phyloP scores from a whole-genome alignment of 1,139 yeast genomes.

The Blastobotrys niveus region DNA sequence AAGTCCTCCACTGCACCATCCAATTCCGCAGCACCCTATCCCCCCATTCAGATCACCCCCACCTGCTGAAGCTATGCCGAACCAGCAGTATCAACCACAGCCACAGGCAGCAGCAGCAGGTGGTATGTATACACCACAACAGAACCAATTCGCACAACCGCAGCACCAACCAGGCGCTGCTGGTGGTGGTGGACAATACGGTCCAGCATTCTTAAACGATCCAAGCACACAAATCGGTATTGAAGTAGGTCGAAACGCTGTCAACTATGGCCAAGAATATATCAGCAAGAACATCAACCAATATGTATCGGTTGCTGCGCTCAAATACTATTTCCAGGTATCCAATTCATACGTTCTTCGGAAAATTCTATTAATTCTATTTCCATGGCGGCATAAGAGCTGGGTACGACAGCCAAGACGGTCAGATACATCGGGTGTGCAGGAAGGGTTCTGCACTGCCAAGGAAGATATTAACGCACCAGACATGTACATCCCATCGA shows the following conservation, averaged over 20 bases:
- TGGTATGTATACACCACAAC: constrained; percentile 2
- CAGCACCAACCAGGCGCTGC: constrained; percentile 1
- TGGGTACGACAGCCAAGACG: constrained; percentile 40
- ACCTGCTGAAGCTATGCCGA: constrained; percentile 25
- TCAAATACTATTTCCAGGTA: constrained; percentile 85
- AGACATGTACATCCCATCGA: constrained; percentile 81
- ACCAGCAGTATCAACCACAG: constrained; percentile 12
- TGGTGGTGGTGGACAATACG: constrained; percentile 15
- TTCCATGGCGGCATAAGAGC: constrained; percentile 81
- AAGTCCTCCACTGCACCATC: constrained; percentile 44
- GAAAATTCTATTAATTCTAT: constrained; percentile 66
- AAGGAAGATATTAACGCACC: constrained; percentile 87
- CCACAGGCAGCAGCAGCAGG: constrained; percentile 11
- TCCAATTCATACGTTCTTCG: constrained; percentile 78
- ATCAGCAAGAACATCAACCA: constrained; percentile 53
- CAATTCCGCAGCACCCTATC: constrained; percentile 44
- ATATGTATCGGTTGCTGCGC: constrained; percentile 40
- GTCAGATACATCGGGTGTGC: constrained; percentile 34
- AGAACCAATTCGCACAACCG: neutral
- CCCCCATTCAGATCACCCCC: constrained; percentile 38
- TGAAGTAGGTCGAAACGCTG: constrained; percentile 82
- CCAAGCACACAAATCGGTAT: constrained; percentile 83
- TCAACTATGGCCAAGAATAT: constrained; percentile 63
- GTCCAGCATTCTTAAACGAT: constrained; percentile 51
- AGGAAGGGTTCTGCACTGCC: constrained; percentile 62